Percentiles rank a stretch among this genome's conserved stretches.
phyloP scores from a whole-genome alignment of 208 protist genomes.

The Leishmania amazonensis region DNA sequence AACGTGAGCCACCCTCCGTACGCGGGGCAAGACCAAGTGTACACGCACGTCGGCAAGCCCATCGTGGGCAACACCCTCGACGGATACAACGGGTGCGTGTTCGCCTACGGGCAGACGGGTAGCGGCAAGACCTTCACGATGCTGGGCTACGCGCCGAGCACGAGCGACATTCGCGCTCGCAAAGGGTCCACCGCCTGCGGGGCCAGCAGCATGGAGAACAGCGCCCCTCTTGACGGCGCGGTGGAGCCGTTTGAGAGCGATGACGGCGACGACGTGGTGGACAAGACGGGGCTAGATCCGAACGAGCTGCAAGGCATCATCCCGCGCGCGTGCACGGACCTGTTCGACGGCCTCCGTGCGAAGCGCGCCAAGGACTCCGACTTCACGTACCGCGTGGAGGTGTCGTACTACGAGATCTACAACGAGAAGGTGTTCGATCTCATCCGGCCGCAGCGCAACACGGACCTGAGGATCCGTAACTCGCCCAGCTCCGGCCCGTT shows the following conservation, averaged over 20 bases:
- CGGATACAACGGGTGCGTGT: constrained; percentile 89
- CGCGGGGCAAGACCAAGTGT: constrained; percentile 71
- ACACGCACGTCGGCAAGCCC: constrained; percentile 69
- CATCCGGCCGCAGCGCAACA: constrained; percentile 38
- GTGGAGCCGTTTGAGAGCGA: constrained; percentile 24
- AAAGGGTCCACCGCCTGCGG: neutral
- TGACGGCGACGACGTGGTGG: constrained; percentile 41
- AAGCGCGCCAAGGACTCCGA: constrained; percentile 64
- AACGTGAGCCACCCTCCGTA: constrained; percentile 74
- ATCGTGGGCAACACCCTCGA: constrained; percentile 81
- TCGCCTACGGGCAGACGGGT: constrained; percentile 91
- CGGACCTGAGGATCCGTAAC: constrained; percentile 77
- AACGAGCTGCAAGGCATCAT: constrained; percentile 83
- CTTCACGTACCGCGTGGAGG: constrained; percentile 73
- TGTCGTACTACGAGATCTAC: constrained; percentile 92
- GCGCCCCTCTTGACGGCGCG: neutral
- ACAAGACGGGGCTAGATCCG: constrained; percentile 57
- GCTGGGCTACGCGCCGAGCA: constrained; percentile 73
- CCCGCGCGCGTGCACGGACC: constrained; percentile 64
- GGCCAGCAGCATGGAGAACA: neutral
- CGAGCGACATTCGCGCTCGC: constrained; percentile 27
- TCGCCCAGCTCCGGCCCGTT: constrained; percentile 65
- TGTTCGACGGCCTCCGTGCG: constrained; percentile 58
- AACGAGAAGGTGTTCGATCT: constrained; percentile 92
- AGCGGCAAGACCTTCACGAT: constrained; percentile 95